These are phyloP conservation scores for Podochytrium sp. DNA, from an alignment of 192 early-diverging fungal species.

Conservation along the genomic window DNA sequence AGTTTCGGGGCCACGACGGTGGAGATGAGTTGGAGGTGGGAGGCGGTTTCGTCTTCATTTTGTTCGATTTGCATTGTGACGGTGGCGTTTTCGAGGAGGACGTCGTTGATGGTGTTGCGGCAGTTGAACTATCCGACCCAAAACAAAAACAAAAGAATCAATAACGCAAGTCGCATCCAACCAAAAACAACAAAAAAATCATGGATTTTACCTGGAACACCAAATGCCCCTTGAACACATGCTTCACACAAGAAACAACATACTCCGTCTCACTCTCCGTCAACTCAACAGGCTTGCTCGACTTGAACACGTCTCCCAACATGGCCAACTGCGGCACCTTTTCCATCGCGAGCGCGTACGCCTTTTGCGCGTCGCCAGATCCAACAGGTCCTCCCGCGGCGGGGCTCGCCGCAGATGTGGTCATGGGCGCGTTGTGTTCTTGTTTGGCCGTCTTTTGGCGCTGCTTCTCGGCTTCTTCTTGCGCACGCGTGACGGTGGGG, in stretches of 20 bases:
- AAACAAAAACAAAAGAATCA: neutral
- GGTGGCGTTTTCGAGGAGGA: constrained; percentile 86
- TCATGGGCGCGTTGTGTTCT: constrained; percentile 31
- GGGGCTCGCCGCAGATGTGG: constrained; percentile 19
- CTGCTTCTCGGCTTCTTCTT: constrained; percentile 81
- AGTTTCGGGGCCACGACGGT: constrained; percentile 77
- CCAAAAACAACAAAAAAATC: neutral
- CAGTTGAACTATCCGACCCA: constrained; percentile 73
- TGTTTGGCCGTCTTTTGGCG: constrained; percentile 50
- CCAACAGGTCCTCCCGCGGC: neutral
- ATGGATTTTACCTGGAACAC: constrained; percentile 82
- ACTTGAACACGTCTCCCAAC: constrained; percentile 88
- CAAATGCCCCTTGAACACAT: constrained; percentile 86
- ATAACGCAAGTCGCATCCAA: no score
- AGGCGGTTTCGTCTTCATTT: constrained; percentile 66
- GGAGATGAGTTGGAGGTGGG: constrained; percentile 62
- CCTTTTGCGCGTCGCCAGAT: constrained; percentile 64
- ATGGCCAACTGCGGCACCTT: constrained; percentile 81
- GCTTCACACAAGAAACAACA: constrained; percentile 88
- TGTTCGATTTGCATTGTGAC: constrained; percentile 77
- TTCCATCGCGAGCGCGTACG: constrained; percentile 78
- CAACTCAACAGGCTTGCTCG: constrained; percentile 76
- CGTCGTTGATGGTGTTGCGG: constrained; percentile 93
- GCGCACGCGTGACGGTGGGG: constrained; percentile 81
- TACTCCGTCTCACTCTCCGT: constrained; percentile 98